Evolutionary conservation across 2,329 filamentous ascomycete species (phyloP), one percentile per base, ranked within the genome.

Genomic region (Hymenoscyphus repandus): DNA sequence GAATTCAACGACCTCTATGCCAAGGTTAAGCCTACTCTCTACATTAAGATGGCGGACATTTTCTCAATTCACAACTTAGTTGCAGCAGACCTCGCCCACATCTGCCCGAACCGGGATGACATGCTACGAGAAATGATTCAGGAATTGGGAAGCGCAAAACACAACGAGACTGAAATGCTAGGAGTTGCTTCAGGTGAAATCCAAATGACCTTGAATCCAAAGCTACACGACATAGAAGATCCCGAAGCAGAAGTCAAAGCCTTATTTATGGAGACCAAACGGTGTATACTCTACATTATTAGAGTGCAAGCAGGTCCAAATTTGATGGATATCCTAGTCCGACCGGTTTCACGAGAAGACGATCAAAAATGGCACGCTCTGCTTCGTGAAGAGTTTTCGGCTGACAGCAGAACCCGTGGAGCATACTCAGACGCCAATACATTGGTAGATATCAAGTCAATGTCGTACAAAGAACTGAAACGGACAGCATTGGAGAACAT

Each of bases 1-100:
- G 93, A 97, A 68, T 99, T 93, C 79, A 97, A 96, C 66, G 93
- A 99, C 65, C 78, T 99, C 6, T 97, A 97, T 66, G 88, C 92
- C 50, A 91, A 95, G 68, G 93, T 90, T 57, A 96, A 96, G 70
- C 93, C 93, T 6, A 97, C 92, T 0, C 77, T 99, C n/a, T 99
- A 97, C 73, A 96, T 99, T 74, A 99, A 99, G 73, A 92, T 99
- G 81, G 82, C 88, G 13, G 93, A 99, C 67, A 91, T 99, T 51
- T 97, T 99, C 68, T 88, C 92, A 44, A 92, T 99, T 52, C 95
- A 99, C 70, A 90, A 86, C 57, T 78, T 97, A 18, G 80, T 97
- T 49, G 85, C 89, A 2, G 77, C 84, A 20, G 90, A 97, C 61
- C 80, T 96, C 44, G 74, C 83, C 5, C 76, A 76, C 51, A 83